Evolutionary conservation across 305 asterid species (phyloP).

Genomic region (Fraxinus angustifolia): DNA sequence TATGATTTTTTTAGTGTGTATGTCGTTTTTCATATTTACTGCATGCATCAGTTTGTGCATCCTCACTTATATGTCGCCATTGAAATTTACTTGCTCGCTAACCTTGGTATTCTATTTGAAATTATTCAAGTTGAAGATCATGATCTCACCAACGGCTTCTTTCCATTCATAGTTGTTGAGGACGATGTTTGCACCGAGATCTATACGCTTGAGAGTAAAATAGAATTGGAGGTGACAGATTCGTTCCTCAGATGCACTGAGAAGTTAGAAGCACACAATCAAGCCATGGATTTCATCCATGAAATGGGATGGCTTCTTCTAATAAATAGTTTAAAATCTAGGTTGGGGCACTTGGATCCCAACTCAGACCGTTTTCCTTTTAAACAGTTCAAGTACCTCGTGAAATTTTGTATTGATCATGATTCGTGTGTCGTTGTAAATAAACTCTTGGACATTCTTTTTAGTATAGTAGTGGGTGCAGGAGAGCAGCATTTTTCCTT

Average conservation of each 20-base stretch:
- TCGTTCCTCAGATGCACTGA: constrained; percentile 26
- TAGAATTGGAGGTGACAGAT: constrained; percentile 31
- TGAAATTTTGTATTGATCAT: constrained; percentile 59
- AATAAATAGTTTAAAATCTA: constrained; percentile 41
- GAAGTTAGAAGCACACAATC: constrained; percentile 33
- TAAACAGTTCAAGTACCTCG: constrained; percentile 59
- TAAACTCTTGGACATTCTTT: constrained; percentile 53
- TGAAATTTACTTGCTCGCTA: constrained; percentile 9
- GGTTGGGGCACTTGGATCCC: constrained; percentile 33
- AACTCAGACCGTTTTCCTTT: constrained; percentile 36
- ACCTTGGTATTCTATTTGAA: constrained; percentile 13
- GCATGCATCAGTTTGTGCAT: neutral
- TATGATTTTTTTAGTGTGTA: neutral
- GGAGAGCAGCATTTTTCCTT: constrained; percentile 40
- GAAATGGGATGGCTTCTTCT: constrained; percentile 82
- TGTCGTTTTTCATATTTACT: neutral
- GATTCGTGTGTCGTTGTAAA: constrained; percentile 64
- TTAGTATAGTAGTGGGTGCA: constrained; percentile 43
- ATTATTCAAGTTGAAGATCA: constrained; percentile 57
- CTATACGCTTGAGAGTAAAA: constrained; percentile 60
- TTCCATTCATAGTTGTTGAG: constrained; percentile 73
- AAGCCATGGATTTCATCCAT: constrained; percentile 59
- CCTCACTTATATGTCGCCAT: neutral
- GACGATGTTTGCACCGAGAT: constrained; percentile 64
- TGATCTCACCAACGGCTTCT: constrained; percentile 53